A percentile compares a stretch with the other conserved stretches of the same genome.
Conservation (phyloP, 2,329 filamentous ascomycete species). For the Phyllosticta paracitricarpa region DNA sequence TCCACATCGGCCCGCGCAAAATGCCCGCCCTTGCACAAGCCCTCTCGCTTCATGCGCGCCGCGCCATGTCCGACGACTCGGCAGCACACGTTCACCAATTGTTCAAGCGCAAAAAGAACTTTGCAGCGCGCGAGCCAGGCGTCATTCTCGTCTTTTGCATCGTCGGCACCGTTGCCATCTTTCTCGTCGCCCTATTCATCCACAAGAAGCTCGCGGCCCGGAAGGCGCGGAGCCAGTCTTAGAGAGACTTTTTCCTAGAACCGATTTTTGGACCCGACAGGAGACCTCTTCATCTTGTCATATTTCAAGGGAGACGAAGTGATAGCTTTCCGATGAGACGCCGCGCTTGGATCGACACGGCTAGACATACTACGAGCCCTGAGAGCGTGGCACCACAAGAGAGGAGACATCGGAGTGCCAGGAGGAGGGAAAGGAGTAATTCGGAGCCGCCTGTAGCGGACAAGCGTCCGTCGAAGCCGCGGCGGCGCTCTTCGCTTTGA, state of each 20-base stretch:
- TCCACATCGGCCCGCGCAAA: not conserved
- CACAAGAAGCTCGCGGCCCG: conserved; percentile 33
- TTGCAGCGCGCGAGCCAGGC: conserved; percentile 47
- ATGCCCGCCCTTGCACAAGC: conserved; percentile 4
- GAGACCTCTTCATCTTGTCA: no score
- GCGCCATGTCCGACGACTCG: conserved; percentile 21
- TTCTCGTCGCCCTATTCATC: conserved; percentile 42
- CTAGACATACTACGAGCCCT: no score
- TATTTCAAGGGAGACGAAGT: no score
- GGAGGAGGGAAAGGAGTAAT: no score
- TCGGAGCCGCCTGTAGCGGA: no score
- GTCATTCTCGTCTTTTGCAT: conserved; percentile 55
- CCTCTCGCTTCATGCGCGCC: not conserved
- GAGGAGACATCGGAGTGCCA: no score
- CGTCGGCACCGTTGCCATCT: conserved; percentile 44
- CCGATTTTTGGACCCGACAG: not conserved
- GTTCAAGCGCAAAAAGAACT: conserved; percentile 46
- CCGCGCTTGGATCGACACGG: no score
- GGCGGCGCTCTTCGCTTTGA: no score
- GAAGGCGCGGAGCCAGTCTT: not conserved
- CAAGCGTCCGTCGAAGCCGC: no score
- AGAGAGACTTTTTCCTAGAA: not conserved
- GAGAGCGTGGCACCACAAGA: no score
- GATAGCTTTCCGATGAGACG: no score
- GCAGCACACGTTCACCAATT: conserved; percentile 28